Percentiles rank a stretch among this genome's conserved stretches.
phyloP scores from a whole-genome alignment of 345 rosid genomes.

The rapeseed (Brassica napus) region DNA sequence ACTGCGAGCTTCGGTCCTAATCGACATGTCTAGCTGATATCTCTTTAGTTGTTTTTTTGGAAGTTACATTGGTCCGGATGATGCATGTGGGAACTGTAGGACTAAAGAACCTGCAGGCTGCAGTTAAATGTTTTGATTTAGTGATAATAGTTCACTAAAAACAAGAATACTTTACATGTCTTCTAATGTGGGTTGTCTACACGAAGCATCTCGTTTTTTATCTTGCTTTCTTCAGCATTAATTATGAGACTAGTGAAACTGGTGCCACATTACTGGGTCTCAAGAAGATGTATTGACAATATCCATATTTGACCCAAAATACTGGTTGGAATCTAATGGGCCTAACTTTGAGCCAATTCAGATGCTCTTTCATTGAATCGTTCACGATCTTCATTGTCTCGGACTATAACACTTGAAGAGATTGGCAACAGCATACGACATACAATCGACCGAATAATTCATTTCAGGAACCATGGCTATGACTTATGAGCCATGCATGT shows the following conservation, averaged over 20 bases:
- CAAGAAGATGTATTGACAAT: neutral
- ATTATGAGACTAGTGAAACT: neutral
- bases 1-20: too few species aligned
- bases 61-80: neutral
- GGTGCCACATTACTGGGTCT: neutral
- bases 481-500: neutral
- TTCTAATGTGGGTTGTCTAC: neutral
- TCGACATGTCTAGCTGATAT: neutral
- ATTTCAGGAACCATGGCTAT: neutral
- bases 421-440: neutral
- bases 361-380: neutral
- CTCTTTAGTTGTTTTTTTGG: neutral
- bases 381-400: neutral
- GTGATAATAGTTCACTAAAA: slow-evolving; percentile 22
- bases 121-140: slow-evolving; percentile 4
- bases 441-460: neutral
- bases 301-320: neutral
- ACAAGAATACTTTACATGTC: slow-evolving; percentile 16
- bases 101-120: neutral
- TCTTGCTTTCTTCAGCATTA: neutral
- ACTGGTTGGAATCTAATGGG: neutral
- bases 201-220: neutral
- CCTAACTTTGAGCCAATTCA: neutral
- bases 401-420: neutral
- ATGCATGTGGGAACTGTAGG: slow-evolving; percentile 24